Evolutionary conservation across 768 basidiomycete genomes (phyloP), one percentile per base, ranked within the genome.

Genomic region (Mycena polygramma): DNA sequence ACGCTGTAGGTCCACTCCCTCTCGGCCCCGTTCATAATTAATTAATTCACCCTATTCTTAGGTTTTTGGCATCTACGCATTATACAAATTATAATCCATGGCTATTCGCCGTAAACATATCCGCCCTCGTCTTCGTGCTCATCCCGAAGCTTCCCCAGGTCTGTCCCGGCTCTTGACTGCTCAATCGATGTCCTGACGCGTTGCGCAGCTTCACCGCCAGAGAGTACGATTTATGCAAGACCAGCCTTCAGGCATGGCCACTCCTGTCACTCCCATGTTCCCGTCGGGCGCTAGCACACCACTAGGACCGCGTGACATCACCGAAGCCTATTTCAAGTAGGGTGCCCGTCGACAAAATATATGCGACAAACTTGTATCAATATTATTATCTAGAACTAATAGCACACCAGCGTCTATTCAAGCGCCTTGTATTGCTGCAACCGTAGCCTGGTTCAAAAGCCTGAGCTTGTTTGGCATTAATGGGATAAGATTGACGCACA

Each of bases 131-230:
- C 43, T 84, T 97, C 70, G 93, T 94, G 30, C 89, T 99, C 69
- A 91, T 98, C 72, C 97, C 98, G 36, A 99, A 99, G 82, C 87
- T 99, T n/a, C 98, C 98, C 49, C 91, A 93, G 83, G 96, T 96
- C 81, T 74, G 88, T 75, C 45, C 9, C 26, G 17, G 10, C 48
- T 13, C 9, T n/a, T 20, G 43, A 9, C 54, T n/a, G 57, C 26
- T 41, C 39, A 19, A 24, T 74, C 52, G 37, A 64, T 54, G 37
- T 54, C 14, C 14, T 54, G 30, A 61, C 68, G 60, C 65, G 53
- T 58, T 67, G 24, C 43, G 37, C 75, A 95, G 94, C 87, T 94
- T 62, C 94, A 95, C 77, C 90, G 94, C 60, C 92, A 93, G 81
- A 88, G 94, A 70, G 88, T 95, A 49, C 91, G 92, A 19, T 94